phyloP scores from a whole-genome alignment of 805 yeast species.

The Kockiozyma suomiensis region DNA sequence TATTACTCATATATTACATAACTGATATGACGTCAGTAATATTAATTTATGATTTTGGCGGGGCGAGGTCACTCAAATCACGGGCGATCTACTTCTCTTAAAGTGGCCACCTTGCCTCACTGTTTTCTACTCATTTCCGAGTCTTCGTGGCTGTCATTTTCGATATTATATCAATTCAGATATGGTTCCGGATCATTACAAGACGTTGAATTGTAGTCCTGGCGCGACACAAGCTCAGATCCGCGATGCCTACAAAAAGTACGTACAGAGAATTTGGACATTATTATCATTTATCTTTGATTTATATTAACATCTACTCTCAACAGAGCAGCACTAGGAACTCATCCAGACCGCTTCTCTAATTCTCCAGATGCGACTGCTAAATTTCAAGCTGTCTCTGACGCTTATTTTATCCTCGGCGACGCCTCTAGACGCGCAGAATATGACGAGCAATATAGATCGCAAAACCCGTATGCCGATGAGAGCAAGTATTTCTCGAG shows the following conservation, averaged over 20 bases:
- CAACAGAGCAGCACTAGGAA: conserved; percentile 34
- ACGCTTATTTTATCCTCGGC: conserved; percentile 35
- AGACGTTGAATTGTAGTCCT: conserved; percentile 13
- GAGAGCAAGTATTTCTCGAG: conserved; percentile 1
- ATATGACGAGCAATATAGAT: conserved; percentile 30
- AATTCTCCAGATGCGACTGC: conserved; percentile 27
- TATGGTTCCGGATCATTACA: conserved; percentile 29
- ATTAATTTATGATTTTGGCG: no score
- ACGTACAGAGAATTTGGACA: not conserved
- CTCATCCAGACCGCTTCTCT: conserved; percentile 35
- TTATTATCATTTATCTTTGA: not conserved
- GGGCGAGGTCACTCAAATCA: no score
- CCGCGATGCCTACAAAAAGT: conserved; percentile 33
- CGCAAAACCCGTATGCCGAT: conserved; percentile 8
- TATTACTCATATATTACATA: no score
- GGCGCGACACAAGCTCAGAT: conserved; percentile 29
- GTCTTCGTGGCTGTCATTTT: no score
- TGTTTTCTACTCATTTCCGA: no score
- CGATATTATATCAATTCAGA: not conserved
- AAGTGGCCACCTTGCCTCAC: no score
- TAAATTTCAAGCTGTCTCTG: conserved; percentile 34
- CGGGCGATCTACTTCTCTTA: no score
- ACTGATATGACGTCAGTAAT: no score
- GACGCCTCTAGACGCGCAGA: conserved; percentile 28
- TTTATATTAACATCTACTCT: not conserved